Evolutionary conservation across 2,329 filamentous ascomycete genomes (phyloP), one percentile per base, ranked within the genome.

Genomic region (Botrytis fabae): DNA sequence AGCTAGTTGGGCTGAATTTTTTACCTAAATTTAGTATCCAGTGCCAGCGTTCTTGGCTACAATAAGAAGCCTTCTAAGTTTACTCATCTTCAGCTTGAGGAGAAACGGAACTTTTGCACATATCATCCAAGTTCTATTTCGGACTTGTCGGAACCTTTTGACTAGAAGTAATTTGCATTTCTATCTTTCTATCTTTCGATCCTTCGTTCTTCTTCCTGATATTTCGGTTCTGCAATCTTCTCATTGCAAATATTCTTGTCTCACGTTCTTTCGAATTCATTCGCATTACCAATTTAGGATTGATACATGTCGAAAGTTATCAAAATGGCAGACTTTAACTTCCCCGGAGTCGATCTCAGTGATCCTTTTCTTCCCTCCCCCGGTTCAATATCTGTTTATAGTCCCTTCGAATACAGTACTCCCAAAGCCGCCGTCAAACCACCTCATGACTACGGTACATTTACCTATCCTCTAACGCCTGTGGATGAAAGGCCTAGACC

Each of bases 281-380:
- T 7, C 48, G 57, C 8, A 22, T 16, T 12, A 6, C 9, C 22
- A 57, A 68, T 54, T 25, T n/a, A 42, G 35, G 16, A 40, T n/a
- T 42, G 10, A 35, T 57, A 40, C 38, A 46, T 46, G 18, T 20
- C 38, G 10, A 35, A 44, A 51, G 48, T n/a, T 2, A 18, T 25
- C 28, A 35, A 46, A 18, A 71, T 71, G 70, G 48, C 70, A n/a
- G 70, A 46, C 22, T 66, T 66, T 40, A 35, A 66, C 40, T 71
- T 66, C 46, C 70, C 70, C 14, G 51, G 51, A 35, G 20, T 71
- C n/a, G 61, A 71, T 40, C 63, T 71, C 9, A 71, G 70, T 18
- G 38, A 66, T 54, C 48, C 61, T 40, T 66, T 71, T 59, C 35
- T 66, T 66, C 70, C 70, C 20, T 25, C 61, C 10, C 62, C 46